Base-by-base conservation (phyloP, 345 rosid genomes). In the Clausena lansium region DNA sequence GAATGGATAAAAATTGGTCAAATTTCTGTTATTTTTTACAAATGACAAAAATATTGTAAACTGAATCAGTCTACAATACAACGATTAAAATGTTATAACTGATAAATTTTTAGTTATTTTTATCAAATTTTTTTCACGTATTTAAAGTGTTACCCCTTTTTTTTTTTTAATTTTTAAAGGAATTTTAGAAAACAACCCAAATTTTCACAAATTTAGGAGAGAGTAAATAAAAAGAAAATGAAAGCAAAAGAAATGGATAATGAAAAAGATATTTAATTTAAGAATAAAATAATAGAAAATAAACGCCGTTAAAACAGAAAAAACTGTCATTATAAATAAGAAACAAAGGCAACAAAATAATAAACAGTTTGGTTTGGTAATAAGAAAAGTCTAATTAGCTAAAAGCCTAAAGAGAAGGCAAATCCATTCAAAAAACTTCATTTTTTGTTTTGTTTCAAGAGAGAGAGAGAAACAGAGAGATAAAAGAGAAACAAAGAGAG, bases 251-350 rank as follows among this genome's bases (percentile, higher is more conserved):
- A 11, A 25, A 25, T 27, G 4, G 8, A 30, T 30, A 64, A 32
- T 28, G 66, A 7, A 61, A 13, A 28, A 5, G 57, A 52, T 52
- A 5, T 25, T 61, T 61, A 27, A 28, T 61, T 33, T 1, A 25
- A 24, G 5, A 15, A 50, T 24, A 73, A 60, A 67, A n/a, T 15
- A 13, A 3, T 32, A 3, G 2, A 13, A 27, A 10, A 36, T n/a
- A 30, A 4, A 54, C 15, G 67, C 64, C 78, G 83, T 82, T 41
- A 79, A 79, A 84, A 85, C 83, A 61, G 81, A 81, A 81, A 77
- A 83, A 81, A 73, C 83, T 50, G 84, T 82, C 71, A 65, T 24
- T 38, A 85, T 79, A 78, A 77, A 81, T 78, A 80, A 71, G 68
- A 50, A 81, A 80, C 85, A 68, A 68, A 35, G 78, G 33, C 70